Evolutionary conservation across 306 rosid species (phyloP), one percentile per base, ranked within the genome.

Genomic region (Cucurbita moschata): DNA sequence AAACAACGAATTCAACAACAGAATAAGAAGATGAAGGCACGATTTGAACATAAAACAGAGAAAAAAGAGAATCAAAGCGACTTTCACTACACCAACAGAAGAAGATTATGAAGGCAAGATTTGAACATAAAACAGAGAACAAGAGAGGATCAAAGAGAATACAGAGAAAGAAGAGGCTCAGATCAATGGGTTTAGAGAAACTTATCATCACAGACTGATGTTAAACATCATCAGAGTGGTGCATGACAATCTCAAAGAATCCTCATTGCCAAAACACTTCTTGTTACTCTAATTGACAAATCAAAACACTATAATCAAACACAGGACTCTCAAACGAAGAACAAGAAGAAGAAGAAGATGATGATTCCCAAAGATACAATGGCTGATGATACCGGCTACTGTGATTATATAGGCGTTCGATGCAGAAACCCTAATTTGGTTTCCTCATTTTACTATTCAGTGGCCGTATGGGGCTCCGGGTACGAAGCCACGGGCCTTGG

Each of bases 181-280:
- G 60, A 73, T 1, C 21, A 52, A 15, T 87, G 94, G 96, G 97
- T 47, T 87, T 69, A 58, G 86, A 92, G 91, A 85, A 79, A 80
- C 5, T 78, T 89, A 79, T 92, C 97, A 89, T 83, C 97, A 92
- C 90, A 58, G 80, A 77, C 75, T 13, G 72, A 66, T 77, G 53
- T 49, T 30, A 4, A 69, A 57, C 26, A 66, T 64, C 69, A 84
- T 89, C 88, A 89, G 97, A 83, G 97, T 92, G 97, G 97, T 91
- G 96, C 96, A 91, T 91, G 96, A 87, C 97, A 70, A 60, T 81
- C 89, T 90, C 87, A 53, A 39, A 7, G 43, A 15, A 56, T 89
- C 97, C 83, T 91, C 97, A 87, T 44, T 6, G 96, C 92, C 81
- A 52, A 30, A 2, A 30, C 35, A 30, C 0, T 30, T 30, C 35